A percentile compares a stretch with the other conserved stretches of the same genome.
These are phyloP conservation scores for Lasiosphaeria ovina DNA, from an alignment of 495 filamentous ascomycete genomes.

Conservation along the genomic window DNA sequence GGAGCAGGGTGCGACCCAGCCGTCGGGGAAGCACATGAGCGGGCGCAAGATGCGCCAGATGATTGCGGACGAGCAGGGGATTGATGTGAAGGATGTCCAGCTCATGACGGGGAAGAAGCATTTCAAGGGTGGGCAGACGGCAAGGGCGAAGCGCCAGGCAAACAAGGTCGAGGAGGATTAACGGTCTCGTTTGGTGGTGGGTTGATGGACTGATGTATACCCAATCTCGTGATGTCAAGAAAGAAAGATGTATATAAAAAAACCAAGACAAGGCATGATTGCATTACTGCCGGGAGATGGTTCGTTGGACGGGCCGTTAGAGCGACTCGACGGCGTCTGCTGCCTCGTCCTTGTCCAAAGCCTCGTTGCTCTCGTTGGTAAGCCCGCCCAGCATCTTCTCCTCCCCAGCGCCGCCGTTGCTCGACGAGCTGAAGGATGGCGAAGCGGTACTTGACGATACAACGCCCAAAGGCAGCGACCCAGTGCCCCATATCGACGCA, in stretches of 20 bases:
- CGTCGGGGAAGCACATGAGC: slow-evolving; percentile 64
- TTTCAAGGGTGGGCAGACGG: slow-evolving; percentile 74
- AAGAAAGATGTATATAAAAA: slow-evolving; percentile 34
- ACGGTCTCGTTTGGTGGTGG: slow-evolving; percentile 17
- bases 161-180: slow-evolving; percentile 21
- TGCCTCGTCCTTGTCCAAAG: slow-evolving; percentile 62
- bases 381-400: slow-evolving; percentile 40
- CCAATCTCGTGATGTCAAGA: background rate
- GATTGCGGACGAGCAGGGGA: slow-evolving; percentile 77
- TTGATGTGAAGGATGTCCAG: slow-evolving; percentile 80
- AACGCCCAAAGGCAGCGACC: slow-evolving; percentile 13
- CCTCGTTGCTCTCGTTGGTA: slow-evolving; percentile 28
- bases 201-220: slow-evolving; percentile 1
- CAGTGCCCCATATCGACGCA: slow-evolving; percentile 56
- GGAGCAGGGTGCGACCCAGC: slow-evolving; percentile 61
- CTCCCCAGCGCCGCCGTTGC: slow-evolving; percentile 27
- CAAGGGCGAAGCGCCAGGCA: slow-evolving; percentile 48
- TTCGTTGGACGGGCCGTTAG: slow-evolving; percentile 56
- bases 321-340: slow-evolving; percentile 57
- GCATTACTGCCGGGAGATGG: slow-evolving; percentile 61
- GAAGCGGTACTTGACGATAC: background rate
- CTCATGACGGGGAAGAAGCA: slow-evolving; percentile 81
- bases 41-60: slow-evolving; percentile 83
- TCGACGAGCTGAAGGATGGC: slow-evolving; percentile 5
- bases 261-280: slow-evolving; percentile 52